phyloP scores from a whole-genome alignment of 495 filamentous ascomycete species.

The Xylona heveae region DNA sequence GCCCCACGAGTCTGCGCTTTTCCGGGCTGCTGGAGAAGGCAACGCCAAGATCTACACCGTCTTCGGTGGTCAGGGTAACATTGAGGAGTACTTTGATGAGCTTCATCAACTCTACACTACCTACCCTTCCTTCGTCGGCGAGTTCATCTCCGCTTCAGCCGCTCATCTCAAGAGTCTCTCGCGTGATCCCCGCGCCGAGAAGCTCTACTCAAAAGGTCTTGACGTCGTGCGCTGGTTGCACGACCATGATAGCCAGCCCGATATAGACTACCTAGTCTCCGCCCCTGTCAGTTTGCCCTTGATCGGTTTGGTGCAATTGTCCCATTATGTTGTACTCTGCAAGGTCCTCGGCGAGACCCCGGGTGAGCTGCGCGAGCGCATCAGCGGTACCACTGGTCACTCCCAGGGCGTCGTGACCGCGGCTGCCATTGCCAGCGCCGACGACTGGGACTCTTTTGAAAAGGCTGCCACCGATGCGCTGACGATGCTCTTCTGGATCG shows the following conservation, averaged over 20 bases:
- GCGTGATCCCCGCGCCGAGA: constrained; percentile 66
- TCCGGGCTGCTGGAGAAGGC: constrained; percentile 66
- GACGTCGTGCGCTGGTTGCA: constrained; percentile 87
- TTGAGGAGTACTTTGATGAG: constrained; percentile 98
- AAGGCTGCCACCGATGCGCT: constrained; percentile 55
- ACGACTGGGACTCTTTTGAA: constrained; percentile 76
- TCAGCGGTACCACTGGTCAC: constrained; percentile 82
- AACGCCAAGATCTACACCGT: constrained; percentile 69
- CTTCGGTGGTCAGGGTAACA: constrained; percentile 97
- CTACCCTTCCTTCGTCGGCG: constrained; percentile 75
- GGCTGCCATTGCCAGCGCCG: constrained; percentile 71
- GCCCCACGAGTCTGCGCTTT: constrained; percentile 77
- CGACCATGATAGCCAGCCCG: constrained; percentile 68
- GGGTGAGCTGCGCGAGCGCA: constrained; percentile 58
- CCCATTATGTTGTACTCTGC: constrained; percentile 86
- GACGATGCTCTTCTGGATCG: constrained; percentile 98
- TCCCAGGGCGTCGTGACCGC: constrained; percentile 92
- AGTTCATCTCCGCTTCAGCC: constrained; percentile 57
- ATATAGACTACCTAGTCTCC: constrained; percentile 87
- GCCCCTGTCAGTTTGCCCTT: constrained; percentile 93
- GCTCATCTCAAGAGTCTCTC: constrained; percentile 69
- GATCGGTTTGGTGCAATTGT: constrained; percentile 85
- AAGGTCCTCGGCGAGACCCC: constrained; percentile 71
- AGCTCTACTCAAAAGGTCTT: constrained; percentile 88
- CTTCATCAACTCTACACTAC: constrained; percentile 74